Percentiles rank a stretch among this genome's conserved stretches.
Conservation (phyloP, 2,329 filamentous ascomycete species). For the Pseudogymnoascus sp. region DNA sequence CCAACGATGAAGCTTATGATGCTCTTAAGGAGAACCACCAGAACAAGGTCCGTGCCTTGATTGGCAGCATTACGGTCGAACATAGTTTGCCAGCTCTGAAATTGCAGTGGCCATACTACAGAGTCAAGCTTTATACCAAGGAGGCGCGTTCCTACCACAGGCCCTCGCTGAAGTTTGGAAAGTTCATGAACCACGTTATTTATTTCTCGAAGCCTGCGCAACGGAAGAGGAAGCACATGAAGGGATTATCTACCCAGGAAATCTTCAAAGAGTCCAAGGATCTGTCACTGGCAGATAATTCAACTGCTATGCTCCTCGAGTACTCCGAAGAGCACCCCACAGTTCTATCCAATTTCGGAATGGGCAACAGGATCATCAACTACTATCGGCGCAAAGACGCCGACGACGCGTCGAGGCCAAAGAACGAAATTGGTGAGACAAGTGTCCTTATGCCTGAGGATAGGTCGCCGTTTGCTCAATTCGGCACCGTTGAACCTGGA, state of each 20-base stretch:
- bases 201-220: constrained; percentile 64
- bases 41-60: constrained; percentile 86
- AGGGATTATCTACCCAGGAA: constrained; percentile 68
- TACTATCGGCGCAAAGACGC: constrained; percentile 85
- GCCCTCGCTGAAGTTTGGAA: constrained; percentile 66
- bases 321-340: constrained; percentile 92
- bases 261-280: constrained; percentile 75
- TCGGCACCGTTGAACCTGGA: constrained; percentile 85
- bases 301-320: constrained; percentile 78
- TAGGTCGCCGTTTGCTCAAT: constrained; percentile 90
- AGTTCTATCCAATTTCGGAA: constrained; percentile 91
- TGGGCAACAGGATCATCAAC: constrained; percentile 93
- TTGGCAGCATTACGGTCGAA: constrained; percentile 87
- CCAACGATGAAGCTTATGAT: constrained; percentile 93
- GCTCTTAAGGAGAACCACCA: constrained; percentile 94
- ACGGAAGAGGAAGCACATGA: constrained; percentile 75
- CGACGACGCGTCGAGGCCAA: constrained; percentile 38
- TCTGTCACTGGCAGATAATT: constrained; percentile 80
- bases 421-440: constrained; percentile 75
- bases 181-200: constrained; percentile 57
- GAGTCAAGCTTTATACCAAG: constrained; percentile 66
- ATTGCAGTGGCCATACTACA: constrained; percentile 93
- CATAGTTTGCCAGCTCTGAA: constrained; percentile 88
- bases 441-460: constrained; percentile 85
- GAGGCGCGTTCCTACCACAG: constrained; percentile 78